A percentile compares a stretch with the other conserved stretches of the same genome.
Evolutionary conservation across 495 filamentous ascomycete genomes (phyloP).

Genomic region (Aspergillus panamensis): DNA sequence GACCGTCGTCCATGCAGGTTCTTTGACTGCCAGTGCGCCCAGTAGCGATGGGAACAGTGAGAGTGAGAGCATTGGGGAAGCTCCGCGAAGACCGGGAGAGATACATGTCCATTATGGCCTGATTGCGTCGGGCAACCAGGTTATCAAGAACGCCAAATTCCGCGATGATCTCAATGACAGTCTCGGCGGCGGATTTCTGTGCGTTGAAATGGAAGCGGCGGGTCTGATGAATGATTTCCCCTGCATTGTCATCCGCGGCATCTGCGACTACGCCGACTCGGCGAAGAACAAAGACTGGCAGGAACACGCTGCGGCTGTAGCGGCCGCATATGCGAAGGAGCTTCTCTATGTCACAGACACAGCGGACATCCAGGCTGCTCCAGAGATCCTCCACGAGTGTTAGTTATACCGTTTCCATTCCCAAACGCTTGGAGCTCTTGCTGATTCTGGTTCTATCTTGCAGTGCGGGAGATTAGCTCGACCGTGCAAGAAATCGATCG

Average conservation of each 20-base stretch:
- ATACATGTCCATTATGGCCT: conserved; percentile 29
- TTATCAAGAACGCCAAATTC: conserved; percentile 27
- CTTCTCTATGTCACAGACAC: conserved; percentile 8
- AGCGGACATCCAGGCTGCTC: neutral
- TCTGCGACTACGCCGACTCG: conserved; percentile 32
- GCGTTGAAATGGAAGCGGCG: conserved; percentile 14
- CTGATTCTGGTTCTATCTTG: neutral
- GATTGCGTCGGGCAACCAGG: conserved; percentile 32
- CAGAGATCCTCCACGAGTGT: neutral
- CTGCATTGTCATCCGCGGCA: conserved; percentile 33
- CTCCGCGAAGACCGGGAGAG: neutral
- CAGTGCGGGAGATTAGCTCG: neutral
- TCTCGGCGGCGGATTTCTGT: neutral
- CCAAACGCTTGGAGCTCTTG: neutral
- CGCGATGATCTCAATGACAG: conserved; percentile 19
- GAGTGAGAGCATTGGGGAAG: neutral
- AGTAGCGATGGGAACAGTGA: neutral
- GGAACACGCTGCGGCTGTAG: conserved; percentile 28
- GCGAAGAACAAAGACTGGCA: conserved; percentile 36
- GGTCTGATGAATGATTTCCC: conserved; percentile 26
- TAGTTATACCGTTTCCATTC: neutral
- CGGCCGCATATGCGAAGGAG: conserved; percentile 16
- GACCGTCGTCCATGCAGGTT: neutral
- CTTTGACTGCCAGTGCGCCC: neutral
- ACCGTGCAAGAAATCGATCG: neutral